Conservation (phyloP, 148 eudicot genomes). For the Dysphania ambrosioides region DNA sequence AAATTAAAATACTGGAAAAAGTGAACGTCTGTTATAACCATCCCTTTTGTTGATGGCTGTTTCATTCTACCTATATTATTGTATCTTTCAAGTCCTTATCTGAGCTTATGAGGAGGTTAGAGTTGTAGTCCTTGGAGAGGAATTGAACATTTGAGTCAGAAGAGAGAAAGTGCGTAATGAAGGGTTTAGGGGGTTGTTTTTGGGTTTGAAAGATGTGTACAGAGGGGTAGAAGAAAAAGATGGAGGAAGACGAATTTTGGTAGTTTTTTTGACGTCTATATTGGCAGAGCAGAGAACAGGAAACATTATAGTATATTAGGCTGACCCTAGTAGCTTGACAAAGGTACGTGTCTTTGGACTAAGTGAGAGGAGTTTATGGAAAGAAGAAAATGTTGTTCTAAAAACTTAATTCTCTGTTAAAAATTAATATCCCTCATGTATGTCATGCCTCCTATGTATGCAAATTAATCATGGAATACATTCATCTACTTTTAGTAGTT, state of each 20-base stretch:
- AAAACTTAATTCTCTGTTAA: neutral
- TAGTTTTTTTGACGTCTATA: neutral
- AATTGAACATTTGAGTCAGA: neutral
- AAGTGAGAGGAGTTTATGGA: neutral
- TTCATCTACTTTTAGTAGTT: neutral
- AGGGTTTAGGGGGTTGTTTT: no score
- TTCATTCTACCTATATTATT: no score
- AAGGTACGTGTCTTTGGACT: neutral
- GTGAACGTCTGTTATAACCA: no score
- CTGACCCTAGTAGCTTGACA: neutral
- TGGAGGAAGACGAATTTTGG: neutral
- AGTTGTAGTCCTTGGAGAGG: constrained; percentile 1
- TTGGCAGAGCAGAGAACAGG: neutral
- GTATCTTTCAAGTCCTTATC: neutral
- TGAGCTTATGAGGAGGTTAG: neutral
- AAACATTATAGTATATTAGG: neutral
- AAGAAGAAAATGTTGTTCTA: neutral
- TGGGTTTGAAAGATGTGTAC: neutral
- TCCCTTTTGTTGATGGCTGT: no score
- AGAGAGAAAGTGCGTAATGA: neutral
- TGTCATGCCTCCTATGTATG: neutral
- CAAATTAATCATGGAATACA: neutral
- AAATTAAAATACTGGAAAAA: no score
- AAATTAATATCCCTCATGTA: neutral
- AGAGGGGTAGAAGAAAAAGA: neutral